Evolutionary conservation across 1,284 basidiomycete species (phyloP).

Genomic region (Earliella scabrosa): DNA sequence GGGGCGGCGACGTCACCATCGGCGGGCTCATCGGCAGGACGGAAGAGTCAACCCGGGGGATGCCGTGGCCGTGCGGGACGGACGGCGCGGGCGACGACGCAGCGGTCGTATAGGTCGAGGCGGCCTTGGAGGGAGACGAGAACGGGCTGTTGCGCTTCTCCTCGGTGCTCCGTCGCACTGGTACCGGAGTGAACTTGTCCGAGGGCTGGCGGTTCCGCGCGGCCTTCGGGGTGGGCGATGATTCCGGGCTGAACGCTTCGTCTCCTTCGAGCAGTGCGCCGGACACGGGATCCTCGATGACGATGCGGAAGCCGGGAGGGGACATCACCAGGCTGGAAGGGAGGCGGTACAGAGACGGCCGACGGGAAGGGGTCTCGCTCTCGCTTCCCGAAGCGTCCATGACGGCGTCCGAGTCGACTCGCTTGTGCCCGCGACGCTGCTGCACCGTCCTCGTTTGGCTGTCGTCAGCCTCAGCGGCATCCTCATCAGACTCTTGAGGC

Average conservation of each 20-base stretch:
- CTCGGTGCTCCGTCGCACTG: slow-evolving; percentile 25
- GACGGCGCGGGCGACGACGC: neutral
- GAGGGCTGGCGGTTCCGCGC: slow-evolving; percentile 6
- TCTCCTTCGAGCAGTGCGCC: slow-evolving; percentile 15
- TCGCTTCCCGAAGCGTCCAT: neutral
- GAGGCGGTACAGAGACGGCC: slow-evolving; percentile 8
- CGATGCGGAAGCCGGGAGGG: slow-evolving; percentile 38
- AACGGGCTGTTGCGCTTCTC: slow-evolving; percentile 26
- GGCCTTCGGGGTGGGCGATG: slow-evolving; percentile 29
- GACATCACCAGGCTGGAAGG: slow-evolving; percentile 9
- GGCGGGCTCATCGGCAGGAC: slow-evolving; percentile 39
- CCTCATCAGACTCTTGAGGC: slow-evolving; percentile 4
- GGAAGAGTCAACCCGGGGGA: slow-evolving; percentile 29
- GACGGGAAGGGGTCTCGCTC: slow-evolving; percentile 8
- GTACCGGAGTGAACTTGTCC: slow-evolving; percentile 37
- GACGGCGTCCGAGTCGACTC: slow-evolving; percentile 6
- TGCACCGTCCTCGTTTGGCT: neutral
- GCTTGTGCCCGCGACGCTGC: slow-evolving; percentile 20
- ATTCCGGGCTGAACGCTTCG: slow-evolving; percentile 8
- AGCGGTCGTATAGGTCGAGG: slow-evolving; percentile 5
- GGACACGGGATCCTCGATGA: slow-evolving; percentile 36
- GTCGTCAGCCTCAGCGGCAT: slow-evolving; percentile 1
- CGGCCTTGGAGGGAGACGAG: slow-evolving; percentile 12
- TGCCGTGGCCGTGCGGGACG: neutral
- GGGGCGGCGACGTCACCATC: slow-evolving; percentile 36